Evolutionary conservation across 2,329 filamentous ascomycete species (phyloP).

Genomic region (Xylaria sp.): DNA sequence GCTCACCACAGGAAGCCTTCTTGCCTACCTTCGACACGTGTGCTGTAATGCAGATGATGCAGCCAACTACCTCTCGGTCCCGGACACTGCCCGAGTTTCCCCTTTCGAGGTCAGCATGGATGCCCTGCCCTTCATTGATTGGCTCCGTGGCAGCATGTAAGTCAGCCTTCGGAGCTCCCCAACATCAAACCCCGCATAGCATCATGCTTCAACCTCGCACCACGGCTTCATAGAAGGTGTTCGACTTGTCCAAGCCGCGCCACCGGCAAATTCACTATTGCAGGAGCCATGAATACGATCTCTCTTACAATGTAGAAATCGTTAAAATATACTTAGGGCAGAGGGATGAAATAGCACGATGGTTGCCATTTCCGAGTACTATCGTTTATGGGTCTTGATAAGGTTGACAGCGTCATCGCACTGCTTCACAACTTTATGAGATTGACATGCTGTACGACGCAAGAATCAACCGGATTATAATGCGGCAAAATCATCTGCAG

Average conservation of each 20-base stretch:
- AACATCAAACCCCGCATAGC: constrained; percentile 21
- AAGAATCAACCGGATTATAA: neutral
- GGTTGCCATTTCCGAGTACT: neutral
- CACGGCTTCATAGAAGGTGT: constrained; percentile 5
- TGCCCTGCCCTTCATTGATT: constrained; percentile 16
- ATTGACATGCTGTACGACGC: neutral
- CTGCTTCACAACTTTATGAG: neutral
- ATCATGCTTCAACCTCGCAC: constrained; percentile 15
- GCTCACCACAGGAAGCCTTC: neutral
- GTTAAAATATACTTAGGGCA: neutral
- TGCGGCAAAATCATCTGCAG: neutral
- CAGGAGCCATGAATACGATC: neutral
- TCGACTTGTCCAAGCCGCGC: neutral
- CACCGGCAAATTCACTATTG: neutral
- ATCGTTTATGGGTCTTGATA: neutral
- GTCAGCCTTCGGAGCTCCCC: constrained; percentile 28
- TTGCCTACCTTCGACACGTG: constrained; percentile 13
- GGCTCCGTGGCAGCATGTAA: constrained; percentile 2
- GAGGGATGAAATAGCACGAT: neutral
- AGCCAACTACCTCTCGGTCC: constrained; percentile 22
- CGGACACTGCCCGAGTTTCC: constrained; percentile 9
- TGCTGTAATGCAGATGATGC: constrained; percentile 1
- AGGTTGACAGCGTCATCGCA: neutral
- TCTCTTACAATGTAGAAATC: neutral
- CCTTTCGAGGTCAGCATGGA: constrained; percentile 17